Conservation (phyloP, 768 basidiomycete genomes). For the Tephrocybe rancida region DNA sequence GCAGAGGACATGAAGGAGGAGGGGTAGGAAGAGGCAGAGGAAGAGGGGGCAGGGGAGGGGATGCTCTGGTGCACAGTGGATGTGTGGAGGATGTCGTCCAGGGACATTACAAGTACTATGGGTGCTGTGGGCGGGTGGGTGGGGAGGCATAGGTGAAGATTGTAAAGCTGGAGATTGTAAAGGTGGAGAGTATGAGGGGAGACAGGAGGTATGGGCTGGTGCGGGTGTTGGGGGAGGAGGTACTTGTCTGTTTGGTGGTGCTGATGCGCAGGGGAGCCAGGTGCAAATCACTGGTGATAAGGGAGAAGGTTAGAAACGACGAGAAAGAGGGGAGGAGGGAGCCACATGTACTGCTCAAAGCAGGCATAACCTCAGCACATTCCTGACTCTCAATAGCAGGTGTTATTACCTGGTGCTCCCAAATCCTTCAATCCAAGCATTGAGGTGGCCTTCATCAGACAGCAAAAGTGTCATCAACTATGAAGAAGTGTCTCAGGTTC, state of each 20-base stretch:
- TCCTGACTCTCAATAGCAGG: too few species aligned
- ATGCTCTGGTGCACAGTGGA: slow-evolving; percentile 51
- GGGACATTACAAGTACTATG: slow-evolving; percentile 40
- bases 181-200: slow-evolving; percentile 1
- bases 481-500: too few species aligned
- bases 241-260: not conserved
- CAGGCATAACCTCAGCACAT: not conserved
- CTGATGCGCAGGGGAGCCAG: slow-evolving; percentile 26
- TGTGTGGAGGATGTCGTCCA: slow-evolving; percentile 78
- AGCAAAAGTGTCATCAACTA: too few species aligned
- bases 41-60: too few species aligned
- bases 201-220: slow-evolving; percentile 21
- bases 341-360: not conserved
- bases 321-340: not conserved
- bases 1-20: slow-evolving; percentile 8
- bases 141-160: too few species aligned
- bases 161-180: slow-evolving; percentile 10
- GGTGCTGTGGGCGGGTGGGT: slow-evolving; percentile 30
- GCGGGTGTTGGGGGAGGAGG: slow-evolving; percentile 30
- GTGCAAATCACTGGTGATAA: slow-evolving; percentile 70
- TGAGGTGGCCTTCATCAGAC: slow-evolving; percentile 40
- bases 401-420: slow-evolving; percentile 48
- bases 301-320: not conserved
- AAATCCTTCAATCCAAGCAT: slow-evolving; percentile 66
- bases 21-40: not conserved